Evolutionary conservation across 2,329 filamentous ascomycete genomes (phyloP).

Genomic region (Chaetomium globosum): DNA sequence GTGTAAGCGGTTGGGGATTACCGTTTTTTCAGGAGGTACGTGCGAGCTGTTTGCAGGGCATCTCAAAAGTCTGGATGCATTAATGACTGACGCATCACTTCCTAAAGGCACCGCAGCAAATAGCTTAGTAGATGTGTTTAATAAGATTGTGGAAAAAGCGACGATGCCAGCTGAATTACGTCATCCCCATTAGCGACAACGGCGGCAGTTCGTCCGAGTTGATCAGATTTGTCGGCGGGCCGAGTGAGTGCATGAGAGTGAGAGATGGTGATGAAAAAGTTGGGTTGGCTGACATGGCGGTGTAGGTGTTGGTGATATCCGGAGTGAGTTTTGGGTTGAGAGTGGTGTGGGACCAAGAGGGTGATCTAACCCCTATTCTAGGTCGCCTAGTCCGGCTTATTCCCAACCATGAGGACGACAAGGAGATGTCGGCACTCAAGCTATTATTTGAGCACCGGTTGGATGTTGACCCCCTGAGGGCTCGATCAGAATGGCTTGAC

Average conservation of each 20-base stretch:
- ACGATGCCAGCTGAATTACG: conserved; percentile 71
- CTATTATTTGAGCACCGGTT: conserved; percentile 86
- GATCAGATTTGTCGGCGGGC: conserved; percentile 91
- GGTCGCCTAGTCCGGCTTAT: conserved; percentile 86
- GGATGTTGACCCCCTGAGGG: conserved; percentile 60
- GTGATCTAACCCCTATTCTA: conserved; percentile 6
- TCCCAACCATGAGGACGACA: conserved; percentile 62
- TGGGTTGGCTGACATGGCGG: conserved; percentile 10
- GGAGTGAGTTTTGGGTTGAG: conserved; percentile 58
- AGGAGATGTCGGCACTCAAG: conserved; percentile 75
- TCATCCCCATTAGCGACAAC: conserved; percentile 96
- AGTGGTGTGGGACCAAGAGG: not conserved
- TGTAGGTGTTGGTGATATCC: conserved; percentile 65
- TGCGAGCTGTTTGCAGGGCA: not conserved
- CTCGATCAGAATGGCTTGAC: conserved; percentile 80
- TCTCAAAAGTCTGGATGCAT: not conserved
- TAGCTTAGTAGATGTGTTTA: conserved; percentile 88
- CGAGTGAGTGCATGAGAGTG: conserved; percentile 58
- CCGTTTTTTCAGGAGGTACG: conserved; percentile 38
- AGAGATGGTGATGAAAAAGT: not conserved
- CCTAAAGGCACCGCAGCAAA: conserved; percentile 80
- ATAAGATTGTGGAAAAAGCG: conserved; percentile 64
- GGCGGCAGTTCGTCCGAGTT: conserved; percentile 91
- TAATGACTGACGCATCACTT: not conserved
- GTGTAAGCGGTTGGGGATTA: conserved; percentile 30